A percentile compares a stretch with the other conserved stretches of the same genome.
Evolutionary conservation across 768 basidiomycete genomes (phyloP).

Genomic region (Ramaria sp.): DNA sequence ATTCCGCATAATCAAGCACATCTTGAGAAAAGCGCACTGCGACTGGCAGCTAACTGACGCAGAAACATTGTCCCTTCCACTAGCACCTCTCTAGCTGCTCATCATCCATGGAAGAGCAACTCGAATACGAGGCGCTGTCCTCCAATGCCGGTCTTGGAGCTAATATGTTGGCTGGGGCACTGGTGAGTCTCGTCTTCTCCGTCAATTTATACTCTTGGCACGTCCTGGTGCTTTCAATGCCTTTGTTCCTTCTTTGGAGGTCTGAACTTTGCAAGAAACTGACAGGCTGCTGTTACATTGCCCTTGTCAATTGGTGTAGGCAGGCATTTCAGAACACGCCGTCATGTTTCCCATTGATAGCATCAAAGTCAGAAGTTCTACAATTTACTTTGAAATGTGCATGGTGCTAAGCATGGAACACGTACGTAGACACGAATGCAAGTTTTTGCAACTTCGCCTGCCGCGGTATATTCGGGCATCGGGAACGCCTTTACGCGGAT

Average conservation of each 20-base stretch:
- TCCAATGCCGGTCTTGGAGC: conserved; percentile 73
- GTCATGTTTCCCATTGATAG: conserved; percentile 99
- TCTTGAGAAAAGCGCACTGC: not conserved
- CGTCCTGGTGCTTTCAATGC: not conserved
- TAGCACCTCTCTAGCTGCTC: not conserved
- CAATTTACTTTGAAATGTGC: not conserved
- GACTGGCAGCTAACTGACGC: not conserved
- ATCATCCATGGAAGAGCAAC: conserved; percentile 32
- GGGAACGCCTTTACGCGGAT: conserved; percentile 88
- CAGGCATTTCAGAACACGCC: conserved; percentile 97
- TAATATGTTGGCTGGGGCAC: conserved; percentile 93
- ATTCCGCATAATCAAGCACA: too few relatives aligned
- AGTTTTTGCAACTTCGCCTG: conserved; percentile 79
- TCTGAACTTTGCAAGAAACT: not conserved
- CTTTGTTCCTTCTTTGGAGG: not conserved
- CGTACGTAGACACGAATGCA: conserved; percentile 89
- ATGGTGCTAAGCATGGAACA: not conserved
- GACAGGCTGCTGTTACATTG: not conserved
- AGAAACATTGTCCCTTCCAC: not conserved
- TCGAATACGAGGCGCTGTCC: conserved; percentile 57
- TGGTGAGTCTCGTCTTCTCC: conserved; percentile 45
- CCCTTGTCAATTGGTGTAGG: conserved; percentile 34
- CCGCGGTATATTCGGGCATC: conserved; percentile 80
- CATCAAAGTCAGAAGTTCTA: conserved; percentile 66
- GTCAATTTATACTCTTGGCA: not conserved